Conservation (phyloP, 495 filamentous ascomycete genomes). For the Penicillium waksmanii region DNA sequence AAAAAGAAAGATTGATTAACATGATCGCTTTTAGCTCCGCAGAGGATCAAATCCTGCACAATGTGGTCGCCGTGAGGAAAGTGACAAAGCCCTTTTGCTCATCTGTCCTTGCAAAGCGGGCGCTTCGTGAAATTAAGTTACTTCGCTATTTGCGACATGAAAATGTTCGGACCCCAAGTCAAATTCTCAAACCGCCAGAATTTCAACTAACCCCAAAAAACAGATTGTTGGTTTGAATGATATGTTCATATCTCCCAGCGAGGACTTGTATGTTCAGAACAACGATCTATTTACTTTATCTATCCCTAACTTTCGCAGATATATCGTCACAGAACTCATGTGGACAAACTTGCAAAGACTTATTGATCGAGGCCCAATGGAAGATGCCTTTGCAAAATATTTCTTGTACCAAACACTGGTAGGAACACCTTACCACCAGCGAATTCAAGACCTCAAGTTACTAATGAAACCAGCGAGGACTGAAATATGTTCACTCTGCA, state of each 20-base stretch:
- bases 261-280: constrained; percentile 93
- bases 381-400: constrained; percentile 94
- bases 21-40: constrained; percentile 15
- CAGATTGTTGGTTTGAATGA: constrained; percentile 79
- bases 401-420: constrained; percentile 95
- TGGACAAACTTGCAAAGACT: constrained; percentile 89
- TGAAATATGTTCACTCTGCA: constrained; percentile 95
- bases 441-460: not conserved
- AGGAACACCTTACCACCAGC: not conserved
- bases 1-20: not conserved
- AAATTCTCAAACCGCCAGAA: not conserved
- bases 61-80: constrained; percentile 92
- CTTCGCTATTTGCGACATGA: constrained; percentile 89
- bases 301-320: constrained; percentile 56
- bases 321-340: constrained; percentile 91
- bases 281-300: constrained; percentile 72
- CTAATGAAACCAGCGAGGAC: constrained; percentile 63
- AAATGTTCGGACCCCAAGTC: constrained; percentile 60
- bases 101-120: constrained; percentile 83
- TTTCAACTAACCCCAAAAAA: not conserved
- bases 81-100: constrained; percentile 97
- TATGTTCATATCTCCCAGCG: constrained; percentile 92
- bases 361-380: constrained; percentile 81
- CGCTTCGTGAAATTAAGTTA: constrained; percentile 88
- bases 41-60: constrained; percentile 37